These are phyloP conservation scores for Dacryopinax primogenitus DNA, from an alignment of 768 basidiomycete genomes.

Conservation along the genomic window DNA sequence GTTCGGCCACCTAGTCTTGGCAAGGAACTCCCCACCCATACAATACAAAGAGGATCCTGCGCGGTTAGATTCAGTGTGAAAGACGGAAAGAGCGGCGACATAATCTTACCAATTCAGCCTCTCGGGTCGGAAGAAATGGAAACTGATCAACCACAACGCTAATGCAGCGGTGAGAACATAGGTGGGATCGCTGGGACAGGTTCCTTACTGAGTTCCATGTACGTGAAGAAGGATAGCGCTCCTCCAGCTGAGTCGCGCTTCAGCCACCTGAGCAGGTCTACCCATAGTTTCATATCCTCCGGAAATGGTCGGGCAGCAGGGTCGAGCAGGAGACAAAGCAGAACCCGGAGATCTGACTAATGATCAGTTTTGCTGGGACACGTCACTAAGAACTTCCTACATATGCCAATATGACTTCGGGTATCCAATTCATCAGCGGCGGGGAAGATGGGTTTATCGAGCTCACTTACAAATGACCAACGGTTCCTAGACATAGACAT, in stretches of 20 bases:
- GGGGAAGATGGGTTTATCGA: constrained; percentile 32
- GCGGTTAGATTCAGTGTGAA: neutral
- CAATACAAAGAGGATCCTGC: constrained; percentile 9
- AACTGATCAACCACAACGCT: constrained; percentile 35
- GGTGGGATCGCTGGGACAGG: neutral
- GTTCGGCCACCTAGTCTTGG: neutral
- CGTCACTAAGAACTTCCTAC: constrained; percentile 22
- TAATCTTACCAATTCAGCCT: constrained; percentile 9
- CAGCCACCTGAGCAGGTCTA: constrained; percentile 40
- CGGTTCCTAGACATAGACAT: constrained; percentile 19
- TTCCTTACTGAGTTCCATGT: constrained; percentile 40
- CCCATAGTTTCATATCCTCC: constrained; percentile 46
- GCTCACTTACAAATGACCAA: constrained; percentile 23
- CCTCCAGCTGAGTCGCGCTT: constrained; percentile 38
- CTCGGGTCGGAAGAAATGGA: constrained; percentile 33
- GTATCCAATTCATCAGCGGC: no score
- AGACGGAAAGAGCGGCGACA: no score
- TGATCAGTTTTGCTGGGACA: neutral
- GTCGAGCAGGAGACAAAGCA: constrained; percentile 39
- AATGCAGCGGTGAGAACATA: neutral
- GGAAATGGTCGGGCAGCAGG: constrained; percentile 33
- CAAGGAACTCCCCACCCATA: constrained; percentile 12
- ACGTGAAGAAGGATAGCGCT: constrained; percentile 44
- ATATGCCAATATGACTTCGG: constrained; percentile 44
- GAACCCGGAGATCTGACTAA: constrained; percentile 35